Base-by-base conservation (phyloP, 2,329 filamentous ascomycete genomes). In the Fusarium continuum region DNA sequence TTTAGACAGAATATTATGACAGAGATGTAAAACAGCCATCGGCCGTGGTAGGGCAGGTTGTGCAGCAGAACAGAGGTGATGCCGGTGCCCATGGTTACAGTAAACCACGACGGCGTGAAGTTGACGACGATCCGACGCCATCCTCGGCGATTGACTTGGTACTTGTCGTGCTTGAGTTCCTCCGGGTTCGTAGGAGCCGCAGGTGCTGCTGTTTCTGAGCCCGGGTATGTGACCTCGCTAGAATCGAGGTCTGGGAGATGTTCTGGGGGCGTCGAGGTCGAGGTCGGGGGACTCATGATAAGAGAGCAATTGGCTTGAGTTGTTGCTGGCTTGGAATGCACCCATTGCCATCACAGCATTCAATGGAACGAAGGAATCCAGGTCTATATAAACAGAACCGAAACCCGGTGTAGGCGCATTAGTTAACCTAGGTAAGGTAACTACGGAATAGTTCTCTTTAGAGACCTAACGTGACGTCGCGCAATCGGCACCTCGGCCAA, bases 51-150 rank as follows among this genome's bases (percentile, higher is more conserved):
- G 0, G 86, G 86, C 5, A 89, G 79, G 8, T 80, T 80, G 56
- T 83, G 77, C 5, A 90, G 78, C 6, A 89, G 76, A 20, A 88
- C 79, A 0, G 83, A 83, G 1, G 85, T 82, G 34, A 89, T 84
- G 11, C 87, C 88, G 0, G 87, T 90, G 25, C 87, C 86, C 86
- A 90, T 85, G n/a, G 76, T 83, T 19, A 81, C 77, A 0, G 78
- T 74, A 69, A 85, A 71, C 69, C 65, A 70, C 13, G 64, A 41
- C 9, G 63, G 54, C 5, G 44, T 51, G 13, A 67, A 53, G 23
- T 58, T 38, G 39, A 57, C 38, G 6, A 57, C 55, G 6, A 64
- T 44, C 23, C 59, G 50, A 11, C 59, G 59, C 64, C 63, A 66
- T 46, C 64, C 58, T 38, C 38, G 32, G 16, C 19, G 41, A 32